Evolutionary conservation across 176 grass and related monocot genomes (phyloP).

Genomic region (Tillandsia fasciculata): DNA sequence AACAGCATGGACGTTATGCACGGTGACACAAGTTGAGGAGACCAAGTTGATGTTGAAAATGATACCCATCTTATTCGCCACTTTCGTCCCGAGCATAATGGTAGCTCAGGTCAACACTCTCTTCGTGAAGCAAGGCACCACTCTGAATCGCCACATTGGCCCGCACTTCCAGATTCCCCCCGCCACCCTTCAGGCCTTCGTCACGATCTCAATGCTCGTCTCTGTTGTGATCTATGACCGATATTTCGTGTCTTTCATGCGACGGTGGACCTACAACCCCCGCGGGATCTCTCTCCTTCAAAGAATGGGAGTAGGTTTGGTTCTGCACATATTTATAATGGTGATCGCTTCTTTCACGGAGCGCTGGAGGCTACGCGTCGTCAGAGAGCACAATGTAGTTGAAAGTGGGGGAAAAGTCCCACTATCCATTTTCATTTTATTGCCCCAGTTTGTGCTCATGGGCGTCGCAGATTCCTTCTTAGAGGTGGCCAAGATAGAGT

Average conservation of each 20-base stretch:
- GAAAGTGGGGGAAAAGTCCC: conserved; percentile 50
- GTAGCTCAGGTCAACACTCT: conserved; percentile 73
- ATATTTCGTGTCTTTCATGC: conserved; percentile 51
- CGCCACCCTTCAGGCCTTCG: conserved; percentile 62
- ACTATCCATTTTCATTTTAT: conserved; percentile 61
- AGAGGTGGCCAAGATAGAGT: conserved; percentile 87
- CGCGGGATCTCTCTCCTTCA: conserved; percentile 80
- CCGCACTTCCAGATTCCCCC: conserved; percentile 57
- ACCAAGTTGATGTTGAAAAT: conserved; percentile 84
- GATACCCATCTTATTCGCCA: conserved; percentile 62
- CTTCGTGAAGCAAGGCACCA: conserved; percentile 91
- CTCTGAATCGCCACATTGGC: conserved; percentile 58
- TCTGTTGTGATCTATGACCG: conserved; percentile 72
- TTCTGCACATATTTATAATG: conserved; percentile 87
- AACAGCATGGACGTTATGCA: conserved; percentile 61
- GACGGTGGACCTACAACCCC: conserved; percentile 47
- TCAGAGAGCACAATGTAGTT: conserved; percentile 34
- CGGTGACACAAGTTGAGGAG: conserved; percentile 88
- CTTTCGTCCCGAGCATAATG: conserved; percentile 64
- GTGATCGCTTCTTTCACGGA: conserved; percentile 57
- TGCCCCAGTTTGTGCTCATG: conserved; percentile 87
- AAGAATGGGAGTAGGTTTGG: conserved; percentile 58
- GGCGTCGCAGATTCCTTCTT: conserved; percentile 76
- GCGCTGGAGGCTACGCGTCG: conserved; percentile 39
- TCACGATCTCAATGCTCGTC: conserved; percentile 76